These are phyloP conservation scores for Amylostereum areolatum DNA, from an alignment of 1,284 basidiomycete genomes.

Conservation along the genomic window DNA sequence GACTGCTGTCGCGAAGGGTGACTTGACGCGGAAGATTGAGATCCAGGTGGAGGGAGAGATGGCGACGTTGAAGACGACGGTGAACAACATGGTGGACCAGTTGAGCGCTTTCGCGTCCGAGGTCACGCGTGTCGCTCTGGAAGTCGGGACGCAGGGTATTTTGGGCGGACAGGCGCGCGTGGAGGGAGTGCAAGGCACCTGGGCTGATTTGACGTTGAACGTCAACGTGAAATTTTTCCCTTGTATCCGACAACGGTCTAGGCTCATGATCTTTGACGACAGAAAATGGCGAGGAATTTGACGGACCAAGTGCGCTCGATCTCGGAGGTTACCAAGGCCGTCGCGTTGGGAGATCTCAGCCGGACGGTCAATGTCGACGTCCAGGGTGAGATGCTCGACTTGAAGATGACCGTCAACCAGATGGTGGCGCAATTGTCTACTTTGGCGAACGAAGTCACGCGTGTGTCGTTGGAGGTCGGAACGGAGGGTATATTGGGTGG, in stretches of 20 bases:
- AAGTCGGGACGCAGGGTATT: conserved; percentile 90
- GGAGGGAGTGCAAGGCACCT: conserved; percentile 90
- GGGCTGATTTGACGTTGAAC: conserved; percentile 88
- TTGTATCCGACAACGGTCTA: background rate
- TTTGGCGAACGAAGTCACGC: conserved; percentile 80
- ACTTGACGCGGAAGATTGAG: conserved; percentile 85
- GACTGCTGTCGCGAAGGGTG: conserved; percentile 86
- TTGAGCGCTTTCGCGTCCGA: conserved; percentile 90
- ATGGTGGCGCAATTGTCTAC: conserved; percentile 88
- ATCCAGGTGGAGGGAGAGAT: conserved; percentile 94
- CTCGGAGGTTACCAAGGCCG: conserved; percentile 94
- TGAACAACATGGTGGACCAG: conserved; percentile 88
- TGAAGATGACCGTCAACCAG: conserved; percentile 88
- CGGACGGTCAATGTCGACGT: conserved; percentile 94
- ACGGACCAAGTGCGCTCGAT: conserved; percentile 98
- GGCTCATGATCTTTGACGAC: conserved; percentile 1
- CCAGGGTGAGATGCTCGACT: conserved; percentile 93
- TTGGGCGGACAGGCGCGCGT: conserved; percentile 90
- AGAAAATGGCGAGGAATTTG: conserved; percentile 88
- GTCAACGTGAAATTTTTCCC: conserved; percentile 59
- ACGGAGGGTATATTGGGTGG: conserved; percentile 96
- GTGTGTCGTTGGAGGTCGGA: conserved; percentile 88
- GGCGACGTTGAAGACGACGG: conserved; percentile 76
- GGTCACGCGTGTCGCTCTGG: conserved; percentile 90
- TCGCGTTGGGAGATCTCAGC: conserved; percentile 87